Percentiles rank a stretch among this genome's conserved stretches.
phyloP scores from a whole-genome alignment of 208 protist genomes.

The Porcisia deanei region DNA sequence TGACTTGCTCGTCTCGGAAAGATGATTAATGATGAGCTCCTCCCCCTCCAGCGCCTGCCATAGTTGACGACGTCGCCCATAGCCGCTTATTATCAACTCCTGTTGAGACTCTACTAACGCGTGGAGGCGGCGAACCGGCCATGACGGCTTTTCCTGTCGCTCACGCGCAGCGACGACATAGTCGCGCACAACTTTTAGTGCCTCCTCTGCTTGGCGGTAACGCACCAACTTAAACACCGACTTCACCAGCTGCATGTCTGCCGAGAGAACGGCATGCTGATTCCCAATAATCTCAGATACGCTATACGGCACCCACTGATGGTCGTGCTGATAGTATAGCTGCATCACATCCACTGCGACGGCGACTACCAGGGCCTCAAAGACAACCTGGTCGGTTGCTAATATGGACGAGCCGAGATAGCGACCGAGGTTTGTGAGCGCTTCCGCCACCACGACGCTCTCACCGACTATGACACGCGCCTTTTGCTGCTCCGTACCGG shows the following conservation, averaged over 20 bases:
- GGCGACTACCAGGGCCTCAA: slow-evolving; percentile 30
- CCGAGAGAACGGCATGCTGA: slow-evolving; percentile 14
- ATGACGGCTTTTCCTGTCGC: slow-evolving; percentile 20
- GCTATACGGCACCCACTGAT: slow-evolving; percentile 33
- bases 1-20: slow-evolving; percentile 12
- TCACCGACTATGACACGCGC: slow-evolving; percentile 53
- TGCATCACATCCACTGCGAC: slow-evolving; percentile 56
- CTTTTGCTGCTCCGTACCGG: slow-evolving; percentile 58
- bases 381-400: slow-evolving; percentile 43
- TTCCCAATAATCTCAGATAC: slow-evolving; percentile 42
- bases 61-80: slow-evolving; percentile 25
- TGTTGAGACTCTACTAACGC: slow-evolving; percentile 29
- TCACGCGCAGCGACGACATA: slow-evolving; percentile 17
- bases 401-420: slow-evolving; percentile 42
- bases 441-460: slow-evolving; percentile 35
- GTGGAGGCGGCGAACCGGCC: slow-evolving; percentile 34
- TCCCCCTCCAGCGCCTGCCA: slow-evolving; percentile 55
- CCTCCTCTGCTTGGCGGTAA: slow-evolving; percentile 34
- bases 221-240: slow-evolving; percentile 48
- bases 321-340: slow-evolving; percentile 28
- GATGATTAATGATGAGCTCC: slow-evolving; percentile 16
- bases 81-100: slow-evolving; percentile 37
- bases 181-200: slow-evolving; percentile 19
- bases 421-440: slow-evolving; percentile 30
- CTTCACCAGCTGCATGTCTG: slow-evolving; percentile 30